Base-by-base conservation (phyloP, 139 green algal genomes). In the Tetradesmus lagerheimii region DNA sequence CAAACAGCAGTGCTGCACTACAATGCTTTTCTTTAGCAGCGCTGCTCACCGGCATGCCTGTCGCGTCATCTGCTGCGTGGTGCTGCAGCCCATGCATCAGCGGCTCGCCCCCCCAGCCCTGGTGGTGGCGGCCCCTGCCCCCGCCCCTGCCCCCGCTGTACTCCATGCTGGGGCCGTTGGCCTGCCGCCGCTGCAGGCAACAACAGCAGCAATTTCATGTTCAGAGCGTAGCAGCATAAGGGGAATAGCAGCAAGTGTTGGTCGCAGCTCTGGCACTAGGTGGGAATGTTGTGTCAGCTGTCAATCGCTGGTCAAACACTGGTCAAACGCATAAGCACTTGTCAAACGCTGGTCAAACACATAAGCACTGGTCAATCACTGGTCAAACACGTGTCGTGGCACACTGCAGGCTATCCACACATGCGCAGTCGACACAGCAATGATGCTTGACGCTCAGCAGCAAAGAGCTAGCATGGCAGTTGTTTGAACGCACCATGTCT, bases 61-160 rank as follows among this genome's bases (percentile, higher is more conserved):
- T 8, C 16, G 57, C 23, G 2, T 71, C 57, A 5, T 71, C 57
- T 88, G 83, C 83, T 74, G 57, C 57, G 57, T 31, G 15, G 23
- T 71, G 57, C 57, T 71, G 57, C 57, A 45, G 41, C 23, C 31
- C 29, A 25, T 77, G 67, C 41, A 75, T 35, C 53, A 92, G 80
- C 35, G 89, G 82, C 62, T 92, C 89, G 6, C 89, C 89, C 15
- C 82, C 89, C 89, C 89, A 92, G 78, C 89, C 90, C 90, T 88
- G 34, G 11, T 79, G 71, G n/a, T 38, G 71, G 2, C 71, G 18
- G 4, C 71, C 29, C 18, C 83, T 64, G 64, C 50, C 64, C 23
- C 43, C 38, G 25, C 35, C 35, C n/a, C 39, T 39, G 41, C n/a
- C 18, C 9, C 67, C 67, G 11, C n/a, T 41, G 67, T 23, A 38